Evolutionary conservation across 2,329 filamentous ascomycete genomes (phyloP).

Genomic region (Calonectria honghensis): DNA sequence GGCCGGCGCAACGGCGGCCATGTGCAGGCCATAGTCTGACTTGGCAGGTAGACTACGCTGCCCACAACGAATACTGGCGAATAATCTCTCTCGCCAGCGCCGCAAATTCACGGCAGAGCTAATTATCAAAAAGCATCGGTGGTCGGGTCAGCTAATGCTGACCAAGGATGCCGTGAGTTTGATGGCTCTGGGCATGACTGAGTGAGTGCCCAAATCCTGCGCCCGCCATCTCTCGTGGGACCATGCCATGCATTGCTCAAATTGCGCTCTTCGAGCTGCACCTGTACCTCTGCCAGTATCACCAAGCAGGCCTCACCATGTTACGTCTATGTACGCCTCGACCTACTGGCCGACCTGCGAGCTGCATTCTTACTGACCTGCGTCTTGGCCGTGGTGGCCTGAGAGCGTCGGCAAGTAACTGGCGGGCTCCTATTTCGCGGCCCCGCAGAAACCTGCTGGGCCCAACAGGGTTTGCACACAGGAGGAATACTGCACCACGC

Average conservation of each 20-base stretch:
- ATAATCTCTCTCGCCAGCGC: neutral
- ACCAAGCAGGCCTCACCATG: conserved; percentile 36
- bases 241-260: conserved; percentile 25
- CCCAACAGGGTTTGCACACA: conserved; percentile 33
- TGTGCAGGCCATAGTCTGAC: neutral
- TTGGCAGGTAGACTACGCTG: neutral
- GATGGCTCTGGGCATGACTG: conserved; percentile 5
- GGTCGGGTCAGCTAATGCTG: neutral
- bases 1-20: conserved; percentile 26
- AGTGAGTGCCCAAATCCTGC: neutral
- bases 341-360: neutral
- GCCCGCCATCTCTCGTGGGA: conserved; percentile 17
- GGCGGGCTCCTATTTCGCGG: conserved; percentile 24
- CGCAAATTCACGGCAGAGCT: neutral
- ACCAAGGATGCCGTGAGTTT: neutral
- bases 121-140: neutral
- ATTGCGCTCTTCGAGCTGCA: conserved; percentile 6
- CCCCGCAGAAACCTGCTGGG: conserved; percentile 34
- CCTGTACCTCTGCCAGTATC: conserved; percentile 11
- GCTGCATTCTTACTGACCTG: conserved; percentile 23
- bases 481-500: conserved; percentile 10
- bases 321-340: neutral
- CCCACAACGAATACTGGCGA: neutral
- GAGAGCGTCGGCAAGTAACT: conserved; percentile 27
- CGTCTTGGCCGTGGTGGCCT: conserved; percentile 12